phyloP scores from a whole-genome alignment of 2,329 filamentous ascomycete genomes.

The Fusarium zealandicum region DNA sequence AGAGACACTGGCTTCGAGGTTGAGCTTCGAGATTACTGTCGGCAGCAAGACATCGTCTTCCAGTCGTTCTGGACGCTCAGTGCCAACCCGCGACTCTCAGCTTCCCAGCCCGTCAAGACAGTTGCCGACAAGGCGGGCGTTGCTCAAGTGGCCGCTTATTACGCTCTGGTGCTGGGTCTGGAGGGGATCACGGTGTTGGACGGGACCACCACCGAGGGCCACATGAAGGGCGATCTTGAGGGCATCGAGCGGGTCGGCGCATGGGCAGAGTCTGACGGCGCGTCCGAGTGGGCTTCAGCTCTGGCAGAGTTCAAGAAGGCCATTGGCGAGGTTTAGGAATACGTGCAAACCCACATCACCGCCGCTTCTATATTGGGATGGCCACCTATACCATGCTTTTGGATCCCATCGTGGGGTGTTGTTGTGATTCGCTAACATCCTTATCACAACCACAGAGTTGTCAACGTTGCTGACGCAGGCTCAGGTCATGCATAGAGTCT shows the following conservation, averaged over 20 bases:
- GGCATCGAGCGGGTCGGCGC: slow-evolving; percentile 50
- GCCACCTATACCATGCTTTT: background rate
- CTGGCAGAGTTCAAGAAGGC: slow-evolving; percentile 56
- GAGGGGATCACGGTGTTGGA: slow-evolving; percentile 53
- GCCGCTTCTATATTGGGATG: background rate
- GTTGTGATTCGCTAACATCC: background rate
- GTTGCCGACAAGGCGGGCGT: slow-evolving; percentile 56
- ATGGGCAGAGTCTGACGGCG: slow-evolving; percentile 55
- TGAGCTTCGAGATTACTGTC: slow-evolving; percentile 61
- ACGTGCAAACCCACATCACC: background rate
- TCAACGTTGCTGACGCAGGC: no score
- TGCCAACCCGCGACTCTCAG: slow-evolving; percentile 53
- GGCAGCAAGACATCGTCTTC: slow-evolving; percentile 52
- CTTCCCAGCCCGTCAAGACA: slow-evolving; percentile 53
- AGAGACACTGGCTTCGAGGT: slow-evolving; percentile 65
- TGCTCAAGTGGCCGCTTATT: slow-evolving; percentile 52
- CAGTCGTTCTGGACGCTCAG: slow-evolving; percentile 64
- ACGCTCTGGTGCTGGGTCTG: slow-evolving; percentile 58
- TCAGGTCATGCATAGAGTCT: no score
- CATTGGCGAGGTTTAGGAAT: slow-evolving; percentile 37
- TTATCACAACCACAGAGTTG: no score
- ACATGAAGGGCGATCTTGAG: slow-evolving; percentile 60
- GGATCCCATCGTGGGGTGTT: background rate
- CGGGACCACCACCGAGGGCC: slow-evolving; percentile 53
- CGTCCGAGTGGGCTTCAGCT: slow-evolving; percentile 56